Base-by-base conservation (phyloP, 768 basidiomycete genomes). In the Tylopilus subfusipes region DNA sequence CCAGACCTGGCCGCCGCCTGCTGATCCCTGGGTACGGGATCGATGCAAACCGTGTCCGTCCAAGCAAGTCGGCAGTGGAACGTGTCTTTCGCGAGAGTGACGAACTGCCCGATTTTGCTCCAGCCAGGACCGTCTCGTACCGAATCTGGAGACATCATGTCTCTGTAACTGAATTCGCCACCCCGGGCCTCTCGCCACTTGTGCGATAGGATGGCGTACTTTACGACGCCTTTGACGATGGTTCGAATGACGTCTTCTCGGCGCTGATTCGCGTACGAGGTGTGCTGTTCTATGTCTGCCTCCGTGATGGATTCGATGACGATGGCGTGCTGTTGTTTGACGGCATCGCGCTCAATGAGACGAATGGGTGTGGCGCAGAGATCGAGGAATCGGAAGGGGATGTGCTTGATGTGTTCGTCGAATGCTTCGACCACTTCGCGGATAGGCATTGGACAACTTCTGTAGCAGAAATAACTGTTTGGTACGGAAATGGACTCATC, bases 361-460 rank as follows among this genome's bases (percentile, higher is more conserved):
- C 12, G 4, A 4, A 44, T 9, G 6, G 54, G 30, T 6, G 18
- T 21, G n/a, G 50, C 8, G 10, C 9, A 4, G 50, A 53, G 42
- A 19, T 53, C 33, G 12, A 55, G 52, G 34, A 52, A 31, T 30
- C 43, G 34, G 14, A 2, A 11, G 2, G 54, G 54, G 3, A 55
- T 54, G 4, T 24, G 38, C 5, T 31, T 7, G 25, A 42, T 24
- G 42, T 54, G 50, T 52, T 52, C n/a, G 3, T 52, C 18, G 22
- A 53, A 54, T 11, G 54, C 54, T 38, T 54, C 50, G 21, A 13
- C 21, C 16, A 54, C 49, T 44, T 54, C 54, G 13, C 27, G 50
- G 42, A 44, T 43, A 25, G 54, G 21, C 53, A 54, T 54, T 10
- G 38, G 19, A 27, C 18, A n/a, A 7, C 9, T 4, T 29, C 27